phyloP scores from a whole-genome alignment of 2,329 filamentous ascomycete genomes.

The Monosporascus sp. region DNA sequence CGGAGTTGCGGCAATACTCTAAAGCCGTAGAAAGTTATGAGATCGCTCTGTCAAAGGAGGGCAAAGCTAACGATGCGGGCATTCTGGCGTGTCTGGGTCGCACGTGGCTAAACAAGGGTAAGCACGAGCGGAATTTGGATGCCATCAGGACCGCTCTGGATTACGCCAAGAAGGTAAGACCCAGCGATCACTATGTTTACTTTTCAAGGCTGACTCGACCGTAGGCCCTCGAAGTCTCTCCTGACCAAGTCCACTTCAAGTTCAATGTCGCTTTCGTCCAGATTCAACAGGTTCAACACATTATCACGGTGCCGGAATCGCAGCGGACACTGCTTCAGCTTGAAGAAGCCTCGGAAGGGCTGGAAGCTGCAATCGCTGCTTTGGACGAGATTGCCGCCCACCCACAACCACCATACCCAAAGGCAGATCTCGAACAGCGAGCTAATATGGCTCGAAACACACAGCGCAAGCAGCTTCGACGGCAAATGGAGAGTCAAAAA shows the following conservation, averaged over 20 bases:
- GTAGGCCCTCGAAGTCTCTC: slow-evolving; percentile 70
- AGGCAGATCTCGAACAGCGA: slow-evolving; percentile 85
- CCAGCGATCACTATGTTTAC: background rate
- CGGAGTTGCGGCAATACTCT: slow-evolving; percentile 82
- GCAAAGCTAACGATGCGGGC: slow-evolving; percentile 66
- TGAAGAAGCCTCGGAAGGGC: slow-evolving; percentile 70
- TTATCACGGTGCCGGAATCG: slow-evolving; percentile 69
- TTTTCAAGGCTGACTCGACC: slow-evolving; percentile 16
- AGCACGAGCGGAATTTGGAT: slow-evolving; percentile 54
- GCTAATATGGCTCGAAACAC: slow-evolving; percentile 97
- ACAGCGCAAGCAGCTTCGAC: slow-evolving; percentile 84
- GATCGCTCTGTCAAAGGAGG: slow-evolving; percentile 71
- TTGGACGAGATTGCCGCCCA: slow-evolving; percentile 60
- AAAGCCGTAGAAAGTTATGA: slow-evolving; percentile 97
- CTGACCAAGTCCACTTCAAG: slow-evolving; percentile 84
- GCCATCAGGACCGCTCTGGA: slow-evolving; percentile 53
- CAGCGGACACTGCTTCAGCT: slow-evolving; percentile 77
- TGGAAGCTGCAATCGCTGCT: slow-evolving; percentile 79
- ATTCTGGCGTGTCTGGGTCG: slow-evolving; percentile 84
- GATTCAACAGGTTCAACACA: slow-evolving; percentile 81
- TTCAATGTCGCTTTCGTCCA: slow-evolving; percentile 99
- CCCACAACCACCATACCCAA: slow-evolving; percentile 77
- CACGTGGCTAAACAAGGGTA: slow-evolving; percentile 79
- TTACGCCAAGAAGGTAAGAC: slow-evolving; percentile 57
- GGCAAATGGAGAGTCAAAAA: slow-evolving; percentile 75